Evolutionary conservation across 1,284 basidiomycete genomes (phyloP).

Genomic region (Porodaedalea pini): DNA sequence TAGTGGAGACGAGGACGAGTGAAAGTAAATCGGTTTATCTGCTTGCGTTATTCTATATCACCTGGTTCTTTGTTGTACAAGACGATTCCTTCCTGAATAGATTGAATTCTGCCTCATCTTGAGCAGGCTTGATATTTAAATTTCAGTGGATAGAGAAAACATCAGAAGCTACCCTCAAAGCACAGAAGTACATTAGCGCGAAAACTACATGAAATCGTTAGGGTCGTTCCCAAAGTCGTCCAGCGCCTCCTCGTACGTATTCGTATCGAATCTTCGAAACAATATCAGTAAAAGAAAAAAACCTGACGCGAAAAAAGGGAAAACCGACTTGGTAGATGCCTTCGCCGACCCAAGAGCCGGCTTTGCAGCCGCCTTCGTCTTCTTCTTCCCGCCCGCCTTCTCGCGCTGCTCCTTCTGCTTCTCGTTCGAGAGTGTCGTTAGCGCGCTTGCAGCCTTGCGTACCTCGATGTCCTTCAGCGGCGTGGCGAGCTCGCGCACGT

Average conservation of each 20-base stretch:
- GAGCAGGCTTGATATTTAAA: too few relatives aligned
- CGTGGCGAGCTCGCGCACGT: constrained; percentile 67
- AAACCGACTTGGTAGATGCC: constrained; percentile 53
- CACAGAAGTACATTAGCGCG: neutral
- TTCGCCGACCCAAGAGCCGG: constrained; percentile 74
- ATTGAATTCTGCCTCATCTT: neutral
- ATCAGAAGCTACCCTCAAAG: neutral
- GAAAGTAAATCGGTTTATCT: neutral
- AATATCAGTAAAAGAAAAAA: constrained; percentile 1
- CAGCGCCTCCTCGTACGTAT: constrained; percentile 78
- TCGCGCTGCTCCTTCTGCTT: constrained; percentile 89
- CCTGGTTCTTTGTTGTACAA: neutral
- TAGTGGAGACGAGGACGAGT: constrained; percentile 46
- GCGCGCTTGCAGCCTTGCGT: constrained; percentile 75
- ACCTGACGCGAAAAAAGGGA: constrained; percentile 12
- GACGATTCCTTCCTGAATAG: neutral
- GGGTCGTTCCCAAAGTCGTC: constrained; percentile 73
- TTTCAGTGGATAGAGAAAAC: neutral
- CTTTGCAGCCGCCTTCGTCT: constrained; percentile 68
- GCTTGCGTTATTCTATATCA: neutral
- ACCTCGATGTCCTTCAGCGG: constrained; percentile 86
- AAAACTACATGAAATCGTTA: constrained; percentile 72
- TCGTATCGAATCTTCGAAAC: constrained; percentile 63
- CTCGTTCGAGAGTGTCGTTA: constrained; percentile 87
- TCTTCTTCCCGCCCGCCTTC: constrained; percentile 86